Conservation (phyloP, 2,329 filamentous ascomycete genomes). For the Ophiosphaerella korrae region DNA sequence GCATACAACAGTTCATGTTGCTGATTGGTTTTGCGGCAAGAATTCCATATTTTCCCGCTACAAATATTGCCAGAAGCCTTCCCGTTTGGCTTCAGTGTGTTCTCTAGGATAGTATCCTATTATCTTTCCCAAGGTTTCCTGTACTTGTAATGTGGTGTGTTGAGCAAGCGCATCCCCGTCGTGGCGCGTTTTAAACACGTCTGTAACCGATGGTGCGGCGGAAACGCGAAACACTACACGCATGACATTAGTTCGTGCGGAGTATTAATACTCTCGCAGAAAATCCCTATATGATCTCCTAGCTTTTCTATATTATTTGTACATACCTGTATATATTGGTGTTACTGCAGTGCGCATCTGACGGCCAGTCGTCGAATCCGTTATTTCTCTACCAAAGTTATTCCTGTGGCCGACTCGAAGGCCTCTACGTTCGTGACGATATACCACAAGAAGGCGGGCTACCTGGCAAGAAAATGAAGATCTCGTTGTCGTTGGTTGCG, state of each 20-base stretch:
- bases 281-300: neutral
- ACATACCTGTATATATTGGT: neutral
- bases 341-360: neutral
- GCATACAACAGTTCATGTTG: too few relatives aligned
- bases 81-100: too few relatives aligned
- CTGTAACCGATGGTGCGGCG: conserved; percentile 26
- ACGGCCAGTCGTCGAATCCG: neutral
- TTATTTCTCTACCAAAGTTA: neutral
- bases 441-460: neutral
- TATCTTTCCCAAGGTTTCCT: neutral
- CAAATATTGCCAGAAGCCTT: too few relatives aligned
- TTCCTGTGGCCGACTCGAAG: neutral
- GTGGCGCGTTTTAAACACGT: conserved; percentile 17
- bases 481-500: conserved; percentile 16
- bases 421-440: conserved; percentile 15
- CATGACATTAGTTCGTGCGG: conserved; percentile 12
- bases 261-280: neutral
- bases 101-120: too few relatives aligned
- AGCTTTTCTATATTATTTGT: conserved; percentile 2
- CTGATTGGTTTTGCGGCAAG: too few relatives aligned
- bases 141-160: neutral
- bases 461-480: conserved; percentile 17
- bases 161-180: neutral
- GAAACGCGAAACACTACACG: conserved; percentile 16
- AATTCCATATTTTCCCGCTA: too few relatives aligned